A percentile compares a stretch with the other conserved stretches of the same genome.
phyloP scores from a whole-genome alignment of 176 grass and related monocot genomes.

The Saccharum officinarum region DNA sequence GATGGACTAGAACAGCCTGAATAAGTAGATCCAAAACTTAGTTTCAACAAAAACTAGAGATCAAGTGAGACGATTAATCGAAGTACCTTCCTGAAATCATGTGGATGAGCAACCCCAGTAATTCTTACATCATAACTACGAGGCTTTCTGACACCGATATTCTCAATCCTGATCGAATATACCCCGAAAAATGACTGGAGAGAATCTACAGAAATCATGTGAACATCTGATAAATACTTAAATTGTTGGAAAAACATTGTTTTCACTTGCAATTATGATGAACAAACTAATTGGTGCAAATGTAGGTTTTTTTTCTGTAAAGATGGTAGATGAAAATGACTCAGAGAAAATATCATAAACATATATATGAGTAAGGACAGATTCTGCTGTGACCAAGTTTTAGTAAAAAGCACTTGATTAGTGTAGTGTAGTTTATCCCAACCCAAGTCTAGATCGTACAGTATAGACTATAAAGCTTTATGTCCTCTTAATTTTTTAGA shows the following conservation, averaged over 20 bases:
- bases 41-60: not conserved
- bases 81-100: constrained; percentile 67
- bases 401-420: constrained; percentile 8
- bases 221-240: not conserved
- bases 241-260: not conserved
- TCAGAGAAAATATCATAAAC: not conserved
- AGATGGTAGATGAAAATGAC: not conserved
- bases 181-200: constrained; percentile 66
- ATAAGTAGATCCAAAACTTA: not conserved
- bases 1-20: constrained; percentile 55
- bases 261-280: not conserved
- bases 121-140: constrained; percentile 62
- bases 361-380: not conserved
- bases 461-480: not conserved
- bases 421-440: not conserved
- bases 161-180: constrained; percentile 70
- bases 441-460: not conserved
- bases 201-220: constrained; percentile 35
- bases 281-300: not conserved
- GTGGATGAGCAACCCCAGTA: constrained; percentile 46
- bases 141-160: constrained; percentile 49
- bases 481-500: not conserved
- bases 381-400: not conserved
- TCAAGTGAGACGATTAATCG: not conserved
- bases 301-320: not conserved